Base-by-base conservation (phyloP, 2,329 filamentous ascomycete genomes). In the Pyrenochaeta sp. region DNA sequence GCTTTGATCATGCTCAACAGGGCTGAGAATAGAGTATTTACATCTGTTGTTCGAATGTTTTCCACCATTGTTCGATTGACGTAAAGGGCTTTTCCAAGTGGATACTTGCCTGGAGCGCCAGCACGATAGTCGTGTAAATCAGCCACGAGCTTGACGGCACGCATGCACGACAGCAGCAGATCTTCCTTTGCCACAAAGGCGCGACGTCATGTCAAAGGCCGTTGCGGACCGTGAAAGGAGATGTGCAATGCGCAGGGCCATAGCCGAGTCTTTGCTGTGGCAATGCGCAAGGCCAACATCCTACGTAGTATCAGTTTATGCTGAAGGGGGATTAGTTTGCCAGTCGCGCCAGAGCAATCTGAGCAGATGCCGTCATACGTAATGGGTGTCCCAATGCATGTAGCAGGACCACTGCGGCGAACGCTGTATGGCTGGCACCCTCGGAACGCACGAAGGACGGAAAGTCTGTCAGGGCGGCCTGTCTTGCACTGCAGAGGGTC, bases 391-490 rank as follows among this genome's bases (percentile, higher is more conserved):
- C 46, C 37, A 49, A 47, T 44, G 27, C 44, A 56, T 46, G 45
- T 54, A 49, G 57, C 51, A 63, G 62, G 47, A 54, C 45, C 54
- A 54, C 29, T 49, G 48, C 51, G 45, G 45, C 44, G 54, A 44
- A 44, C 47, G 60, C 47, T 66, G 66, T 62, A 65, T 70, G 63
- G 68, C 63, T 57, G 58, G 37, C n/a, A n/a, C 14, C 18, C 45
- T 37, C 40, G 39, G 51, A 15, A 47, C 43, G 51, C 48, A 53
- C 57, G 35, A 55, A 50, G 50, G 58, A 55, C 52, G 51, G 57
- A 42, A 57, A 47, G 23, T 55, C 54, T 60, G 61, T 60, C 59
- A 66, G 67, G 69, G 63, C 50, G 69, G 63, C 50, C 49, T 60
- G 52, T 43, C 27, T 56, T 54, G 60, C 57, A 45, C 58, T 60